phyloP scores from a whole-genome alignment of 2,329 filamentous ascomycete species.

The Alternaria brassicicola region DNA sequence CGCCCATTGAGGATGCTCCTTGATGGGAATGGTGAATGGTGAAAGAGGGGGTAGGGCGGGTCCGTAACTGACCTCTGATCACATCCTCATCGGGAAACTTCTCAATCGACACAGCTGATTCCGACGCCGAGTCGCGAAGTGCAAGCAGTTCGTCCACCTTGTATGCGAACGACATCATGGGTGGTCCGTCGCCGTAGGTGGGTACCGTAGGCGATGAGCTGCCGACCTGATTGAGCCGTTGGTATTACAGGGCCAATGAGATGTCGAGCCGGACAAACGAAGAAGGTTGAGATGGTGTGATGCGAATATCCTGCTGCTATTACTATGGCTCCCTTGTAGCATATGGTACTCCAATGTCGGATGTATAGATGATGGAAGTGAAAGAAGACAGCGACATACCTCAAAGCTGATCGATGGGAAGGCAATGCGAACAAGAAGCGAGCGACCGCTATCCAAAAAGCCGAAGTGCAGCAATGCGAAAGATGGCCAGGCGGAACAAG shows the following conservation, averaged over 20 bases:
- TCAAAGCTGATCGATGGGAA: slow-evolving; percentile 40
- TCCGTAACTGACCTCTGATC: slow-evolving; percentile 48
- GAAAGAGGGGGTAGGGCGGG: slow-evolving; percentile 18
- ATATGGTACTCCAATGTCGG: neutral
- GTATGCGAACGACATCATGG: slow-evolving; percentile 45
- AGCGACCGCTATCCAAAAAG: slow-evolving; percentile 49
- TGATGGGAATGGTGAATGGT: slow-evolving; percentile 12
- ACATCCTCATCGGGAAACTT: slow-evolving; percentile 51
- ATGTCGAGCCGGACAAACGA: slow-evolving; percentile 19
- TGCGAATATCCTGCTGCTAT: slow-evolving; percentile 43
- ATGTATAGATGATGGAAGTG: neutral
- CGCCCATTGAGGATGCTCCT: neutral
- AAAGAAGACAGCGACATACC: slow-evolving; percentile 25
- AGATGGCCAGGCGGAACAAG: slow-evolving; percentile 43
- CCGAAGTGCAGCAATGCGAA: slow-evolving; percentile 46
- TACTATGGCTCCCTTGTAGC: neutral
- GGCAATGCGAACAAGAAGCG: slow-evolving; percentile 40
- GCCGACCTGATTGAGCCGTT: slow-evolving; percentile 10
- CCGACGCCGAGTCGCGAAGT: slow-evolving; percentile 49
- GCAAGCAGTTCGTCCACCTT: slow-evolving; percentile 52
- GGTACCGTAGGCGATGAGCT: slow-evolving; percentile 14
- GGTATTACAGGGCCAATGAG: slow-evolving; percentile 14
- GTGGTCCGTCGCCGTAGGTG: slow-evolving; percentile 10
- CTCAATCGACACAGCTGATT: slow-evolving; percentile 51
- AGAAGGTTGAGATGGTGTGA: slow-evolving; percentile 46